A percentile compares a stretch with the other conserved stretches of the same genome.
These are phyloP conservation scores for Tolypocladium ophioglossoides DNA, from an alignment of 2,329 filamentous ascomycete genomes.

Conservation along the genomic window DNA sequence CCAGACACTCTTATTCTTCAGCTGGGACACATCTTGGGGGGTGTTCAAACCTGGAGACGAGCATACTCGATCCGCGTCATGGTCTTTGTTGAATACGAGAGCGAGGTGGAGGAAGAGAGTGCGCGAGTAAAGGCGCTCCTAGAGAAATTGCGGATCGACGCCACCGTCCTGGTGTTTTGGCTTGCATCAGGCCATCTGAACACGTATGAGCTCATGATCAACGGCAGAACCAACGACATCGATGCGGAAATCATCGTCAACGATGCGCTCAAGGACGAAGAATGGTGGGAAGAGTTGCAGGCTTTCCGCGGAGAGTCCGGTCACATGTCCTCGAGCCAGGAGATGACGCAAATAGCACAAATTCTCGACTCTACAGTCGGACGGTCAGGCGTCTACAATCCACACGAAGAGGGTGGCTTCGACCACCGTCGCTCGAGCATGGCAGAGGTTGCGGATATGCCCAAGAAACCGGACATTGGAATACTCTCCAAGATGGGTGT, in stretches of 20 bases:
- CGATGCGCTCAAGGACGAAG: slow-evolving; percentile 55
- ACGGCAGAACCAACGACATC: slow-evolving; percentile 47
- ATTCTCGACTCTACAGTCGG: slow-evolving; percentile 33
- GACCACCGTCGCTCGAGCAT: slow-evolving; percentile 34
- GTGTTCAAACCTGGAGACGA: slow-evolving; percentile 70
- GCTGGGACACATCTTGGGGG: slow-evolving; percentile 73
- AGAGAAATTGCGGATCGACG: slow-evolving; percentile 73
- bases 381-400: slow-evolving; percentile 31
- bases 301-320: slow-evolving; percentile 32
- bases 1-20: slow-evolving; percentile 70
- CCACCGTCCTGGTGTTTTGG: slow-evolving; percentile 71
- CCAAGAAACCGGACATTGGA: slow-evolving; percentile 47
- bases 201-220: slow-evolving; percentile 69
- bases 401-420: slow-evolving; percentile 21
- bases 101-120: slow-evolving; percentile 69
- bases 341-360: slow-evolving; percentile 30
- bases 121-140: slow-evolving; percentile 62
- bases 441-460: slow-evolving; percentile 49
- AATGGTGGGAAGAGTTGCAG: slow-evolving; percentile 76
- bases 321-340: slow-evolving; percentile 29
- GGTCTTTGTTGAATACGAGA: slow-evolving; percentile 84
- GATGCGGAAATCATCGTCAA: slow-evolving; percentile 53
- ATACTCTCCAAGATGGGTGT: slow-evolving; percentile 47
- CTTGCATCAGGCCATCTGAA: slow-evolving; percentile 62
- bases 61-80: slow-evolving; percentile 64